A percentile compares a stretch with the other conserved stretches of the same genome.
Evolutionary conservation across 495 filamentous ascomycete species (phyloP).

Genomic region (Neurospora tetraspora): DNA sequence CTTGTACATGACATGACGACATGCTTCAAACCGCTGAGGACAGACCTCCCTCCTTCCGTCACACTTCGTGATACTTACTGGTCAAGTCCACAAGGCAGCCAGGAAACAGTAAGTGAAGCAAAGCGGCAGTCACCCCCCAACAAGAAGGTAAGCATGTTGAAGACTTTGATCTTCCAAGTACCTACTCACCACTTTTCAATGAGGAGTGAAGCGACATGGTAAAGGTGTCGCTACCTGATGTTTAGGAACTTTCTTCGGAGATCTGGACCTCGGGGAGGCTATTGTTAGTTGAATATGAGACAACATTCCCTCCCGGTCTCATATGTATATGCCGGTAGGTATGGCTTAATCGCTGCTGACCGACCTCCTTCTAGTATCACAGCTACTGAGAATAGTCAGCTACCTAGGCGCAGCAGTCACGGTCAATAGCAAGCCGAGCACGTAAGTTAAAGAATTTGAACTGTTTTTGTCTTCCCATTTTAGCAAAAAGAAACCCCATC

Average conservation of each 20-base stretch:
- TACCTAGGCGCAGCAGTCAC: too few species aligned
- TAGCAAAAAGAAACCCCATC: background rate
- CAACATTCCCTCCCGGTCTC: background rate
- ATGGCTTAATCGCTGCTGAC: background rate
- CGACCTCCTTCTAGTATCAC: background rate
- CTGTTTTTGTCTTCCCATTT: background rate
- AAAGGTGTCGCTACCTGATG: background rate
- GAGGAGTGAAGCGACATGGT: background rate
- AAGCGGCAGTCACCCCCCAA: too few species aligned
- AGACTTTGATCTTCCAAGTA: too few species aligned
- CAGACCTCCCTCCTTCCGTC: too few species aligned
- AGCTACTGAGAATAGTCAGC: background rate
- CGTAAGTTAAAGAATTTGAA: background rate
- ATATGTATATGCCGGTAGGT: background rate
- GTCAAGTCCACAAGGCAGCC: too few species aligned
- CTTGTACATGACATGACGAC: too few species aligned
- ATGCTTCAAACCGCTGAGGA: too few species aligned
- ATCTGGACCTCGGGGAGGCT: background rate
- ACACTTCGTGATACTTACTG: too few species aligned
- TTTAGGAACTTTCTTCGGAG: background rate
- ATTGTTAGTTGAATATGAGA: background rate
- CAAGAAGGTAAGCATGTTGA: too few species aligned
- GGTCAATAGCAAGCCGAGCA: too few species aligned
- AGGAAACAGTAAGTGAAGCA: too few species aligned
- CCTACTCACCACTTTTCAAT: too few species aligned